Conservation (phyloP, 2,329 filamentous ascomycete genomes). For the Sordariomycetes sp. region DNA sequence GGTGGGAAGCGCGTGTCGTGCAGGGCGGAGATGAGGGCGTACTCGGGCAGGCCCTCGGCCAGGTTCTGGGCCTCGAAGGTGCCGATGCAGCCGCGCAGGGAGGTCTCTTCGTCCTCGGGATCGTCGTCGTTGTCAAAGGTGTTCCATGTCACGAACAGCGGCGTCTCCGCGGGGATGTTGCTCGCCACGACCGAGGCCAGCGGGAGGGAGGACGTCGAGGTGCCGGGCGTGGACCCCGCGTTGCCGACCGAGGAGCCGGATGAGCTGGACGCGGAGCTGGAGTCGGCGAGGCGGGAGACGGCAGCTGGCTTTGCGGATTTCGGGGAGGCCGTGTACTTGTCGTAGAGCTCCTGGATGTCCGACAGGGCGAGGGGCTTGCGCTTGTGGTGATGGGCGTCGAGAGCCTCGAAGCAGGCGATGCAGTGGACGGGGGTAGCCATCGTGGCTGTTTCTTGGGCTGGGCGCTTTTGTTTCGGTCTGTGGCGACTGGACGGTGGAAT, state of each 20-base stretch:
- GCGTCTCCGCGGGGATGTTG: slow-evolving; percentile 41
- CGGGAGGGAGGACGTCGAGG: slow-evolving; percentile 31
- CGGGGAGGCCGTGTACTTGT: slow-evolving; percentile 21
- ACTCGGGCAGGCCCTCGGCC: slow-evolving; percentile 62
- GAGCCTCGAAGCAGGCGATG: slow-evolving; percentile 84
- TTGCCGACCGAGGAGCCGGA: slow-evolving; percentile 26
- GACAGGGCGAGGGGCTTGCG: slow-evolving; percentile 58
- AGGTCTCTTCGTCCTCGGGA: slow-evolving; percentile 40
- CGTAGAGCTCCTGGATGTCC: slow-evolving; percentile 60
- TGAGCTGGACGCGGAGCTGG: slow-evolving; percentile 25
- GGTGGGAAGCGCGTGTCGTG: slow-evolving; percentile 55
- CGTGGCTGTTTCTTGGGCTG: neutral
- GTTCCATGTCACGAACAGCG: slow-evolving; percentile 95
- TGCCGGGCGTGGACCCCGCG: slow-evolving; percentile 34
- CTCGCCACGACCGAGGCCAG: slow-evolving; percentile 11
- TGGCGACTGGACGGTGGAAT: neutral
- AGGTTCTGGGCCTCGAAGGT: slow-evolving; percentile 79
- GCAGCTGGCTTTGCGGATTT: slow-evolving; percentile 26
- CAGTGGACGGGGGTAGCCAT: slow-evolving; percentile 88
- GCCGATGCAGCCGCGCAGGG: slow-evolving; percentile 87
- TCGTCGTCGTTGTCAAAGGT: slow-evolving; percentile 36
- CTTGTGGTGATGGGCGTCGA: slow-evolving; percentile 65
- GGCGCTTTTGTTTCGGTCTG: neutral
- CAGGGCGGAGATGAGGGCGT: slow-evolving; percentile 71
- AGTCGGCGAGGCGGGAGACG: slow-evolving; percentile 29